Evolutionary conservation across 31 red algal genomes (phyloP).

Genomic region (Porphyra umbilicalis): DNA sequence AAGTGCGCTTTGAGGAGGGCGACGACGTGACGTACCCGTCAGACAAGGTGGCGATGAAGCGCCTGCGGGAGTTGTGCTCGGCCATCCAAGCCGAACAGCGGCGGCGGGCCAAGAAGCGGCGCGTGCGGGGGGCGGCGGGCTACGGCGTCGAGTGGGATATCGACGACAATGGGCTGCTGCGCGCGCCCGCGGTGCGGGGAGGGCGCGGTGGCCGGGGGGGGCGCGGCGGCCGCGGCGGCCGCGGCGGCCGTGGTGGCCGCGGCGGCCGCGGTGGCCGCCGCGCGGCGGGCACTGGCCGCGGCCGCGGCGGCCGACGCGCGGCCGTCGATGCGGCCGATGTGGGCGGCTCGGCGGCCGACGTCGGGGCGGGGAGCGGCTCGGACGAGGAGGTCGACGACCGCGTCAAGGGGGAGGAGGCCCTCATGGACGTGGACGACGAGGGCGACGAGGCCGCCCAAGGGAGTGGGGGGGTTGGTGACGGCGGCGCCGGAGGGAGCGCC

Average conservation of each 20-base stretch:
- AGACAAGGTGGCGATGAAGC: slow-evolving; percentile 48
- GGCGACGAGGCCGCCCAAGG: not conserved
- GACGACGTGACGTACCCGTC: slow-evolving; percentile 22
- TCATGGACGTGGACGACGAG: slow-evolving; percentile 1
- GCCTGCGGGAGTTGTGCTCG: slow-evolving; percentile 42
- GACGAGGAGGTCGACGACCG: not conserved
- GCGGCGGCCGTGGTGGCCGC: not conserved
- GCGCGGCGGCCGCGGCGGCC: not conserved
- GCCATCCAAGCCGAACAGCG: slow-evolving; percentile 43
- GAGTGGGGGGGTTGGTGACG: not conserved
- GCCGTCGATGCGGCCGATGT: not conserved
- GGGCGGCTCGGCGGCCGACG: not conserved
- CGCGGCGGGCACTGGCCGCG: slow-evolving; percentile 2
- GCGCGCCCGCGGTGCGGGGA: not conserved
- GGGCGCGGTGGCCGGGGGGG: not conserved
- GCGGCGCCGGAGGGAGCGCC: not conserved
- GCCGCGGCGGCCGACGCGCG: not conserved
- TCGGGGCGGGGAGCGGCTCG: not conserved
- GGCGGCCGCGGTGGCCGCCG: not conserved
- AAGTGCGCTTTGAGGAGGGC: slow-evolving; percentile 7
- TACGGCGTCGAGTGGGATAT: not conserved
- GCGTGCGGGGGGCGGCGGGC: slow-evolving; percentile 2
- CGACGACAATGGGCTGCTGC: not conserved
- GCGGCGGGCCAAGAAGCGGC: slow-evolving; percentile 20
- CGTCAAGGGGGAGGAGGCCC: not conserved